These are phyloP conservation scores for Brassica juncea DNA, from an alignment of 345 rosid species.

Conservation along the genomic window DNA sequence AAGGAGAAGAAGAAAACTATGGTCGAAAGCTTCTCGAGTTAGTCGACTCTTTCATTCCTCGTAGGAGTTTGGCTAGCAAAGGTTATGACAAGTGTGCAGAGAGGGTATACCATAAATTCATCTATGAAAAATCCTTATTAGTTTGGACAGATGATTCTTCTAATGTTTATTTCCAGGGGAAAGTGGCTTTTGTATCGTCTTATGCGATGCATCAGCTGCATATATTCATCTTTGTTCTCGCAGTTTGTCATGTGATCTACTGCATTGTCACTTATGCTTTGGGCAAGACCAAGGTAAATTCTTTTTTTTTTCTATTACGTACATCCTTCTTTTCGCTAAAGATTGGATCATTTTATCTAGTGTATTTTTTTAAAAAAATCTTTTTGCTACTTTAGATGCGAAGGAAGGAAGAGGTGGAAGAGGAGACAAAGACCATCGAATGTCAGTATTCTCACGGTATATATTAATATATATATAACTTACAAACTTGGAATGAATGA, in stretches of 20 bases:
- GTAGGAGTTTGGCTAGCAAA: slow-evolving; percentile 55
- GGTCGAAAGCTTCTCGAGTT: slow-evolving; percentile 57
- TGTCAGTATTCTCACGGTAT: slow-evolving; percentile 75
- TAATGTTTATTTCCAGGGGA: slow-evolving; percentile 50
- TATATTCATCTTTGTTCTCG: slow-evolving; percentile 81
- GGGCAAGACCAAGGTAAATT: slow-evolving; percentile 70
- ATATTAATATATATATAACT: background rate
- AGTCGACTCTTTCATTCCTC: slow-evolving; percentile 40
- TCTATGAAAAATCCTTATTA: background rate
- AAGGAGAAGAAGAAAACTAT: slow-evolving; percentile 3
- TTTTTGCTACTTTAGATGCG: slow-evolving; percentile 57
- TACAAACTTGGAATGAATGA: background rate
- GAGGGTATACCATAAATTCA: slow-evolving; percentile 12
- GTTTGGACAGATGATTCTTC: background rate
- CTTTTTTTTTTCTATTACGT: background rate
- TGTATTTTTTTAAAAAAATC: background rate
- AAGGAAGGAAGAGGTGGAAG: slow-evolving; percentile 82
- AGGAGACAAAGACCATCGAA: slow-evolving; percentile 78
- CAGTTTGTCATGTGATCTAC: slow-evolving; percentile 75
- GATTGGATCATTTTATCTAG: background rate
- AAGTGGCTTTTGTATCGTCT: slow-evolving; percentile 78
- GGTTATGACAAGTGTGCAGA: slow-evolving; percentile 29
- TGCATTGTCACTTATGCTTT: slow-evolving; percentile 70
- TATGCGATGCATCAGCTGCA: slow-evolving; percentile 93
- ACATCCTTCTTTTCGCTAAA: background rate